Percentiles rank a stretch among this genome's conserved stretches.
Evolutionary conservation across 2,329 filamentous ascomycete genomes (phyloP).

Genomic region (Torrubiella hemipterigena): DNA sequence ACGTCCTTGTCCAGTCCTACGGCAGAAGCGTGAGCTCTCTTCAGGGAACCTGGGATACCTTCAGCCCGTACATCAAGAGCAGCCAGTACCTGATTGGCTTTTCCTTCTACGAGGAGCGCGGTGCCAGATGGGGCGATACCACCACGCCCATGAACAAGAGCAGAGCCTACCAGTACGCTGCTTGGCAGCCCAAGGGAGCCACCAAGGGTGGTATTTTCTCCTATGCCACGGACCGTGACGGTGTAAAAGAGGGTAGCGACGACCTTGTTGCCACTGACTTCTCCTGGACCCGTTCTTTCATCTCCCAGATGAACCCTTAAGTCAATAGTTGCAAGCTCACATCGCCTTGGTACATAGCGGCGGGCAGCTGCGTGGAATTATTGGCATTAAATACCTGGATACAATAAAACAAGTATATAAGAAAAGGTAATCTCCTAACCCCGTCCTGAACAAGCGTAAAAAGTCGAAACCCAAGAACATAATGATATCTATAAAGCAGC

Average conservation of each 20-base stretch:
- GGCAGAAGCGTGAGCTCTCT: constrained; percentile 3
- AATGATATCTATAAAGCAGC: no score
- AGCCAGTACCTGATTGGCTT: constrained; percentile 6
- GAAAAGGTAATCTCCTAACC: no score
- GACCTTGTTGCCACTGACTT: constrained; percentile 2
- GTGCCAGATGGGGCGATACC: constrained; percentile 3
- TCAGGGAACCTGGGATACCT: constrained; percentile 3
- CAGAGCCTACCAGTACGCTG: constrained; percentile 4
- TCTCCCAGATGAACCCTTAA: constrained; percentile 5
- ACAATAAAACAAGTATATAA: no score
- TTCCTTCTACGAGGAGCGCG: constrained; percentile 6
- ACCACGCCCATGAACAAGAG: constrained; percentile 3
- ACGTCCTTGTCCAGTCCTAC: constrained; percentile 5
- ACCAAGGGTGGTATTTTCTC: constrained; percentile 6
- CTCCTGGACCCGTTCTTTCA: constrained; percentile 2
- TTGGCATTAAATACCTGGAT: no score
- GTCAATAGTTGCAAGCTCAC: no score
- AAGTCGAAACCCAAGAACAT: no score
- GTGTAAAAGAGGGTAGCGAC: constrained; percentile 2
- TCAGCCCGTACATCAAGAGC: constrained; percentile 2
- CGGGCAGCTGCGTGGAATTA: no score
- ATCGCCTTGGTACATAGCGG: no score
- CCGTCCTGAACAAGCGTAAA: no score
- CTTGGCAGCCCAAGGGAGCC: constrained; percentile 4
- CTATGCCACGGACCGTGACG: constrained; percentile 5